Conservation (phyloP, 2,329 filamentous ascomycete species). For the Huntiella abstrusa region DNA sequence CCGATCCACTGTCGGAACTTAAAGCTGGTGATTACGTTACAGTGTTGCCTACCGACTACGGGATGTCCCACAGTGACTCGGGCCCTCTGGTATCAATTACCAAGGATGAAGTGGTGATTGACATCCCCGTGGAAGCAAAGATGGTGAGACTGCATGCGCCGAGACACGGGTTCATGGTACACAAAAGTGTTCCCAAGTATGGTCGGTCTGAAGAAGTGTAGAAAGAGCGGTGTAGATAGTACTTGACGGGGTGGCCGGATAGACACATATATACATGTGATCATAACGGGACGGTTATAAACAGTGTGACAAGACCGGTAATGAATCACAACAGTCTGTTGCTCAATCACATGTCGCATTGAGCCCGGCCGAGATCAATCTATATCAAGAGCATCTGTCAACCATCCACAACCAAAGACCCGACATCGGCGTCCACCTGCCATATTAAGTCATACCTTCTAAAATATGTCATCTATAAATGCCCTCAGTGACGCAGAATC, state of each 20-base stretch:
- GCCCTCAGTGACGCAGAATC: too few relatives aligned
- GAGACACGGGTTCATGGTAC: constrained; percentile 36
- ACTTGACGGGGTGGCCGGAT: not conserved
- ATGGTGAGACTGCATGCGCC: constrained; percentile 40
- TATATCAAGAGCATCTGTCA: too few relatives aligned
- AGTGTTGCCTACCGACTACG: constrained; percentile 44
- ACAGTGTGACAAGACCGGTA: too few relatives aligned
- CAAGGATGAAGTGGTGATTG: constrained; percentile 37
- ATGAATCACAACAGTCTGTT: too few relatives aligned
- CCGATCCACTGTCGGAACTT: constrained; percentile 25
- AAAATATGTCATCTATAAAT: too few relatives aligned
- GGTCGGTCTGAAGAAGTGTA: not conserved
- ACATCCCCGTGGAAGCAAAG: constrained; percentile 29
- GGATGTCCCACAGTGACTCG: constrained; percentile 35
- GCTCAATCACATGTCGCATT: too few relatives aligned
- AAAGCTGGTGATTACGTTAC: constrained; percentile 33
- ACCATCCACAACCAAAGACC: too few relatives aligned
- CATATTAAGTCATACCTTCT: too few relatives aligned
- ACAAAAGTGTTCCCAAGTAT: constrained; percentile 14
- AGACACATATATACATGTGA: not conserved
- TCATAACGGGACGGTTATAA: too few relatives aligned
- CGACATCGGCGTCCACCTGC: too few relatives aligned
- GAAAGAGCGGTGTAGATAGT: not conserved
- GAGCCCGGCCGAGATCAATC: too few relatives aligned
- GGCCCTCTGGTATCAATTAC: constrained; percentile 36